Conservation (phyloP, 805 yeast species). For the Pachysolen tannophilus region DNA sequence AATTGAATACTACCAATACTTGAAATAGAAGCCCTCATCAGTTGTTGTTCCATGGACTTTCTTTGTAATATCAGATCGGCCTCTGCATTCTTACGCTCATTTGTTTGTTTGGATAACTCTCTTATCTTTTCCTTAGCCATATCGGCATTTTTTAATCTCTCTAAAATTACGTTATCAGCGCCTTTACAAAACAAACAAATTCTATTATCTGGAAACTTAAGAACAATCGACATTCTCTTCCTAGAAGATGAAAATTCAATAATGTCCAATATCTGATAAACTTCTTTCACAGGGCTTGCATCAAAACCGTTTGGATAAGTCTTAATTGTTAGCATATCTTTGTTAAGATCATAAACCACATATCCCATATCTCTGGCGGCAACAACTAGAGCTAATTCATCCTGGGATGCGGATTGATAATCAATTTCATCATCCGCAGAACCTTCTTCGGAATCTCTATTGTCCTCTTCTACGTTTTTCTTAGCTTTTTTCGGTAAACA, state of each 20-base stretch:
- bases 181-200: conserved; percentile 85
- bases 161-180: conserved; percentile 86
- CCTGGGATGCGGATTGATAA: conserved; percentile 95
- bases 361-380: conserved; percentile 96
- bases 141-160: conserved; percentile 50
- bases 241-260: conserved; percentile 84
- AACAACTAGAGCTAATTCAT: conserved; percentile 84
- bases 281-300: conserved; percentile 51
- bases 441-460: conserved; percentile 11
- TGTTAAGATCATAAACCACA: conserved; percentile 66
- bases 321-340: conserved; percentile 53
- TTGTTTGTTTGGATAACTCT: conserved; percentile 52
- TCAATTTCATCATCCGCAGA: conserved; percentile 41
- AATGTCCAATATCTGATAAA: conserved; percentile 67
- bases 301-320: conserved; percentile 82
- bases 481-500: conserved; percentile 63
- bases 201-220: conserved; percentile 67
- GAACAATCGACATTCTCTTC: conserved; percentile 90
- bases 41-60: conserved; percentile 34
- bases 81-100: conserved; percentile 64
- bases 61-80: conserved; percentile 65
- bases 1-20: conserved; percentile 1
- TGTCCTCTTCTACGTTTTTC: conserved; percentile 4
- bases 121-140: conserved; percentile 55
- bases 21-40: conserved; percentile 19